A percentile compares a stretch with the other conserved stretches of the same genome.
These are phyloP conservation scores for Lepidium aucheri DNA, from an alignment of 345 rosid species.

Conservation along the genomic window DNA sequence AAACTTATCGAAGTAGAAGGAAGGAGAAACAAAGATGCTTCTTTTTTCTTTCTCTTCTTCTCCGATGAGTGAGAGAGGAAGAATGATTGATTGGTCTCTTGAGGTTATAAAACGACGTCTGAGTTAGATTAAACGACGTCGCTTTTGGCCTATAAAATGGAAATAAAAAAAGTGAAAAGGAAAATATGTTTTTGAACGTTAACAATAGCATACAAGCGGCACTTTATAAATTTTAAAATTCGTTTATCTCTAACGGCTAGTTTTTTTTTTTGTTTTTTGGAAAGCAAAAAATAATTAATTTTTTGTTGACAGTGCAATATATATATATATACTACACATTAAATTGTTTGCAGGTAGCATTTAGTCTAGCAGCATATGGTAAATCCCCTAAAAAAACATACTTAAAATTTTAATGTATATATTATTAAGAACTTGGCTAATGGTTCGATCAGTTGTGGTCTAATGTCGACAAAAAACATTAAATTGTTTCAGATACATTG, in stretches of 20 bases:
- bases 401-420: too few relatives aligned
- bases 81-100: neutral
- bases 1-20: neutral
- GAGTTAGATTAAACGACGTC: neutral
- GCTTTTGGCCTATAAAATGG: neutral
- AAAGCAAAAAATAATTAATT: neutral
- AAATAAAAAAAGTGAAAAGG: neutral
- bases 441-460: too few relatives aligned
- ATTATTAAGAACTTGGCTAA: too few relatives aligned
- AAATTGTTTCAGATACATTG: neutral
- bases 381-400: too few relatives aligned
- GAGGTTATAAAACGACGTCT: slow-evolving; percentile 9
- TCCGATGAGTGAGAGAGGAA: neutral
- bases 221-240: neutral
- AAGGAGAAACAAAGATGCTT: slow-evolving; percentile 6
- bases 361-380: too few relatives aligned
- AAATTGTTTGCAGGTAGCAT: too few relatives aligned
- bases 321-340: too few relatives aligned
- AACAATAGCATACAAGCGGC: slow-evolving; percentile 2
- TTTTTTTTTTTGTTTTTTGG: neutral
- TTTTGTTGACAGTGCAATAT: neutral
- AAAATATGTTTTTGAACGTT: slow-evolving; percentile 8
- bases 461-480: too few relatives aligned
- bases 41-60: slow-evolving; percentile 5
- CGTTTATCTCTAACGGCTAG: slow-evolving; percentile 14